Base-by-base conservation (phyloP, 2,329 filamentous ascomycete genomes). In the Westerdykella aurantiaca region DNA sequence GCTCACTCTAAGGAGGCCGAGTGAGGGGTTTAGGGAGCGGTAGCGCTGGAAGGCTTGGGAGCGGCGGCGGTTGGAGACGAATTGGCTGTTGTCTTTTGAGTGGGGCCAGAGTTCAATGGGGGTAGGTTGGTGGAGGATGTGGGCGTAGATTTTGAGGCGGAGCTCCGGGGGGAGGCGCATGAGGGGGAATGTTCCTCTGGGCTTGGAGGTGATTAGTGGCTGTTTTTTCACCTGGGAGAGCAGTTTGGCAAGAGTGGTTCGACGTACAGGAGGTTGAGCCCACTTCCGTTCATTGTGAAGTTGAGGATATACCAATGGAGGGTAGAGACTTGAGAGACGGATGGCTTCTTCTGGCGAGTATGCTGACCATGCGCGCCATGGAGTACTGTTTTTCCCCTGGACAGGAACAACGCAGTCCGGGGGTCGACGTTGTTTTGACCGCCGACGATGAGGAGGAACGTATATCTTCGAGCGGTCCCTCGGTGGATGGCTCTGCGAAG, bases 101-200 rank as follows among this genome's bases (percentile, higher is more conserved):
- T 49, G 40, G 9, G 47, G 41, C 47, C 47, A 49, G 21, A 49
- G 39, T 23, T 50, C 45, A 23, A 50, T 47, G 4, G 47, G 29
- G 13, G 31, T 22, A 21, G 14, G 5, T 4, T 25, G 41, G 10
- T 40, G 13, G 13, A 50, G 42, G 29, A 17, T 25, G 10, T 34
- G 10, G 10, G 37, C 17, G 34, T 47, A 52, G 14, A 52, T 39
- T 18, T 43, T 16, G 5, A 49, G 39, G 13, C 47, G 44, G 6
- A 49, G 35, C 25, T 51, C 47, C 3, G 34, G 4, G 3, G 39
- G 44, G 33, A 49, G 41, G 10, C 22, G 6, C 34, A 43, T 22
- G 35, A 45, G 37, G 4, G 39, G 40, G 21, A 49, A 46, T 4
- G 44, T 18, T 31, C 33, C 31, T 11, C 34, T 33, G n/a, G 18